Conservation (phyloP, 176 grass and related monocot genomes). For the Oryza punctata region DNA sequence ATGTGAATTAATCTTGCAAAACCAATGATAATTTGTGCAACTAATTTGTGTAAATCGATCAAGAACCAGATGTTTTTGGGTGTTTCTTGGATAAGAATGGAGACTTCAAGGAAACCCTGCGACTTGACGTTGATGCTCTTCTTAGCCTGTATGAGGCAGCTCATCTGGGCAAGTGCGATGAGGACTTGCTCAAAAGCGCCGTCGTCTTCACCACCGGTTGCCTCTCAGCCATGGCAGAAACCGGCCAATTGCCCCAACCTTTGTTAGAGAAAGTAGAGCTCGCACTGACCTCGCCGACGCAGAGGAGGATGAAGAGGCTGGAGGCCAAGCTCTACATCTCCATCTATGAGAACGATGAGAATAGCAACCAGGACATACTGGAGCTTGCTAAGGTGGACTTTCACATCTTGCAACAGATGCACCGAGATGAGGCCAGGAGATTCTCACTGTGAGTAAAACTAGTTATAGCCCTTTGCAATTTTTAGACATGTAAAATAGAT, state of each 20-base stretch:
- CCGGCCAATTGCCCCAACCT: background rate
- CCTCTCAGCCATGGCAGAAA: background rate
- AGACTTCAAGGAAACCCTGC: background rate
- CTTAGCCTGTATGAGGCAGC: slow-evolving; percentile 28
- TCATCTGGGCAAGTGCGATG: background rate
- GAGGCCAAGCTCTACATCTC: slow-evolving; percentile 38
- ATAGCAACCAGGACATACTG: background rate
- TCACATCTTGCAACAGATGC: slow-evolving; percentile 40
- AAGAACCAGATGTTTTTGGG: background rate
- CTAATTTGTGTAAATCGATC: no score
- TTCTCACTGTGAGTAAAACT: slow-evolving; percentile 34
- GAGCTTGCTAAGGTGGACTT: slow-evolving; percentile 52
- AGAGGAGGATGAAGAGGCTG: slow-evolving; percentile 17
- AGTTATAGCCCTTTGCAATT: no score
- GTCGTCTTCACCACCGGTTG: background rate
- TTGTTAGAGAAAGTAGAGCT: background rate
- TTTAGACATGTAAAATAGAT: no score
- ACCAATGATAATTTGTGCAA: no score
- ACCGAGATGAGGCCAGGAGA: slow-evolving; percentile 31
- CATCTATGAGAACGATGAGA: slow-evolving; percentile 10
- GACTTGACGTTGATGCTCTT: background rate
- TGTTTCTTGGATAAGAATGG: slow-evolving; percentile 1
- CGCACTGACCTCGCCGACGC: slow-evolving; percentile 18
- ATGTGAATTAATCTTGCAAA: no score
- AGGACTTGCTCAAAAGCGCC: background rate